phyloP scores from a whole-genome alignment of 257 asterid species.

The Solanum commersonii region DNA sequence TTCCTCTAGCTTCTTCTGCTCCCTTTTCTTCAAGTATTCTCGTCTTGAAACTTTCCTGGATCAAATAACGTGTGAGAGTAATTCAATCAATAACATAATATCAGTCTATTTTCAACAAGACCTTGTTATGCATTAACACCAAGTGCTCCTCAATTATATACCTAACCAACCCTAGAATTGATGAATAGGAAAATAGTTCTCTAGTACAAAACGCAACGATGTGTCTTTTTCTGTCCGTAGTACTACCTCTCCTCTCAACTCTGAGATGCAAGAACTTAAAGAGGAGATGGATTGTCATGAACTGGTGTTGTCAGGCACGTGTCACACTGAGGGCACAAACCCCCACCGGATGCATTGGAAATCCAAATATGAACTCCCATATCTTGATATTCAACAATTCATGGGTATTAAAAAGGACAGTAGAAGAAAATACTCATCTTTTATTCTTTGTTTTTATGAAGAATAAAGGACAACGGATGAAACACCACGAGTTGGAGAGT shows the following conservation, averaged over 20 bases:
- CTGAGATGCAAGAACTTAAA: background rate
- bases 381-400: background rate
- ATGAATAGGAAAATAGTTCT: background rate
- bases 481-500: background rate
- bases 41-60: conserved; percentile 74
- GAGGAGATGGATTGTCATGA: background rate
- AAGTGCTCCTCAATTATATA: background rate
- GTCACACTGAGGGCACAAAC: background rate
- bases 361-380: background rate
- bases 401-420: background rate
- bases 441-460: background rate
- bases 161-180: background rate
- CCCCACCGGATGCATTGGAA: background rate
- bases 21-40: conserved; percentile 88
- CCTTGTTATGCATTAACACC: background rate
- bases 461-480: background rate
- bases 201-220: background rate
- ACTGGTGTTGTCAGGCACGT: background rate
- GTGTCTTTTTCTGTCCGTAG: background rate
- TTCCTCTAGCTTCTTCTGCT: conserved; percentile 85
- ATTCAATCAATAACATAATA: background rate
- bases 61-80: background rate
- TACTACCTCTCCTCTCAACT: background rate
- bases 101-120: background rate
- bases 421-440: background rate